These are phyloP conservation scores for Chlorociboria aeruginascens DNA, from an alignment of 495 filamentous ascomycete species.

Conservation along the genomic window DNA sequence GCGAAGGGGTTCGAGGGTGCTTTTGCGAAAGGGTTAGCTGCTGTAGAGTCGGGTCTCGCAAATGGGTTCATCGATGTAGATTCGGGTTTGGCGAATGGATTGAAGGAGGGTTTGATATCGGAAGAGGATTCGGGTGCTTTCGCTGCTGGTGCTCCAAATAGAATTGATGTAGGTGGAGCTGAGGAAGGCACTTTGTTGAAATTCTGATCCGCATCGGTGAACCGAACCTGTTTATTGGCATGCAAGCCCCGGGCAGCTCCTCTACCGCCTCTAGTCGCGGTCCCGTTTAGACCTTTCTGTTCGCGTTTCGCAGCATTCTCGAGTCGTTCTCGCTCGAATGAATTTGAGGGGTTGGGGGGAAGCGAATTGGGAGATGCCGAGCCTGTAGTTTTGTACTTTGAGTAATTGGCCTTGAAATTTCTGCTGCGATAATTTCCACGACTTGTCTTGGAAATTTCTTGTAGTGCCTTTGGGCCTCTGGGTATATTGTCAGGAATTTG, in stretches of 20 bases:
- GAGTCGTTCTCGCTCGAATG: constrained; percentile 15
- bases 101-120: constrained; percentile 5
- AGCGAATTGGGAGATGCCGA: neutral
- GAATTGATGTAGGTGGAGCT: neutral
- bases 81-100: constrained; percentile 5
- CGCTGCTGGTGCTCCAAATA: neutral
- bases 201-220: neutral
- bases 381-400: constrained; percentile 5
- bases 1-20: constrained; percentile 3
- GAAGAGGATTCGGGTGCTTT: constrained; percentile 13
- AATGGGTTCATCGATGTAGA: constrained; percentile 4
- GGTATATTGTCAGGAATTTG: neutral
- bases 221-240: constrained; percentile 10
- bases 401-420: constrained; percentile 4
- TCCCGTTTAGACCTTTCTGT: constrained; percentile 7
- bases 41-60: neutral
- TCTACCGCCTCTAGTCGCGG: constrained; percentile 7
- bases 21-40: constrained; percentile 2
- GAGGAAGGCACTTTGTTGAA: neutral
- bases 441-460: constrained; percentile 1
- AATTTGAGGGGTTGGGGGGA: constrained; percentile 1
- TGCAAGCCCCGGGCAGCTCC: neutral
- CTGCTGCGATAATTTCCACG: constrained; percentile 1
- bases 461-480: constrained; percentile 1
- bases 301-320: constrained; percentile 20